Base-by-base conservation (phyloP, 1,284 basidiomycete species). In the Rhodofomes roseus region DNA sequence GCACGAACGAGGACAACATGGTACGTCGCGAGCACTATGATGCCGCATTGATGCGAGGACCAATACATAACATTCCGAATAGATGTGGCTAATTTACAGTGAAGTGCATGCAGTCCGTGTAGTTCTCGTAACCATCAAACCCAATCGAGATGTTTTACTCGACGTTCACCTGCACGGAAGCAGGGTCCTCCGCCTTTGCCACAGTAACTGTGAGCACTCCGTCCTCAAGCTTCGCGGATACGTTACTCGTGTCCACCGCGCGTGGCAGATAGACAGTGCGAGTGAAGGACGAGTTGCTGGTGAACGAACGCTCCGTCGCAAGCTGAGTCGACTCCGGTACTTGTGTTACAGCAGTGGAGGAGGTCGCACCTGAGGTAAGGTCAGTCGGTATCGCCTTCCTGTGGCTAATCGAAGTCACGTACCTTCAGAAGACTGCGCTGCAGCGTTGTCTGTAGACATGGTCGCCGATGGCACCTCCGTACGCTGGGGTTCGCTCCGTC, bases 181-280 rank as follows among this genome's bases (percentile, higher is more conserved):
- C 82, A 60, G 79, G 76, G 61, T 90, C 86, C 61, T 84, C 79
- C 22, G 79, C 77, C 70, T 86, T 89, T 18, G 81, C 79, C n/a
- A 86, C 75, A 1, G 74, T 81, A 51, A 91, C 69, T 2, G 81
- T 87, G 57, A 92, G 78, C 29, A 92, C 79, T 9, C 90, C 90
- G 59, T 92, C 84, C 36, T 79, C 74, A 61, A 92, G 74, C 65
- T 84, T 87, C 12, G 89, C 90, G 1, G 76, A 74, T 20, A 91
- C 84, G 60, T 78, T 80, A 44, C 74, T 76, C 43, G 76, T 73
- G 65, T 91, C 85, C 0, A 90, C 78, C 4, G 84, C 78, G 4
- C 78, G 79, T 39, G 90, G 87, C 27, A 92, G 77, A 81, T 85
- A 86, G 25, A 92, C 79, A 0, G 86, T 91, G 51, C 87, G 81